Evolutionary conservation across 2,329 filamentous ascomycete genomes (phyloP), one percentile per base, ranked within the genome.

Genomic region (Ophiostoma australiae): DNA sequence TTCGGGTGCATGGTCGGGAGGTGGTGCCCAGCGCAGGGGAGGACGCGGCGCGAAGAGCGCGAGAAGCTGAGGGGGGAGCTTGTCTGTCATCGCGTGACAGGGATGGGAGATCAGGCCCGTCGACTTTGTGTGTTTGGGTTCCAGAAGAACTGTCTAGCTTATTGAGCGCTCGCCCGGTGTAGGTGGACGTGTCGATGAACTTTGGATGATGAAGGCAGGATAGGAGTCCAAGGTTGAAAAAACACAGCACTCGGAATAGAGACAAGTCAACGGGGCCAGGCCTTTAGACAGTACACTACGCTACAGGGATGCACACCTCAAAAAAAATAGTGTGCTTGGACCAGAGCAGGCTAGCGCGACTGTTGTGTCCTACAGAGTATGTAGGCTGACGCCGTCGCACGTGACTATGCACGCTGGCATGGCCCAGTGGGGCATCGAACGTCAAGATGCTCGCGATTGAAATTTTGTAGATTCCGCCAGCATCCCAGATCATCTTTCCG

Each of bases 31-130:
- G 81, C 93, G 91, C 79, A 98, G 84, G 72, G 94, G 91, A 76
- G 95, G 95, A 72, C 95, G 92, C 79, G 95, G 92, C 82, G 94
- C 92, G 83, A 99, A 99, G 76, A 98, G 92, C 81, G 92, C 91
- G 77, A 98, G 86, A 72, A 98, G 87, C 79, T 97, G 94, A 71
- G 91, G 92, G 72, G 95, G 94, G 27, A 99, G 90, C 82, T 96
- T 95, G 85, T 97, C 94, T 69, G 95, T 98, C 95, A 98, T 99
- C 13, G 67, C 44, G 23, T 58, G 52, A 27, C 8, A 20, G 4
- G 15, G 13, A 17, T 17, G 2, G 20, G 27, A 5, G 17, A 58
- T 27, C 23, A 31, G 11, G 55, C 31, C 8, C 11, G 52, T 23
- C 10, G 52, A 20, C 5, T 7, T 11, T 63, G 23, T 63, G 23